Evolutionary conservation across 179 eudicot species (phyloP).

Genomic region (Gypsophila paniculata): DNA sequence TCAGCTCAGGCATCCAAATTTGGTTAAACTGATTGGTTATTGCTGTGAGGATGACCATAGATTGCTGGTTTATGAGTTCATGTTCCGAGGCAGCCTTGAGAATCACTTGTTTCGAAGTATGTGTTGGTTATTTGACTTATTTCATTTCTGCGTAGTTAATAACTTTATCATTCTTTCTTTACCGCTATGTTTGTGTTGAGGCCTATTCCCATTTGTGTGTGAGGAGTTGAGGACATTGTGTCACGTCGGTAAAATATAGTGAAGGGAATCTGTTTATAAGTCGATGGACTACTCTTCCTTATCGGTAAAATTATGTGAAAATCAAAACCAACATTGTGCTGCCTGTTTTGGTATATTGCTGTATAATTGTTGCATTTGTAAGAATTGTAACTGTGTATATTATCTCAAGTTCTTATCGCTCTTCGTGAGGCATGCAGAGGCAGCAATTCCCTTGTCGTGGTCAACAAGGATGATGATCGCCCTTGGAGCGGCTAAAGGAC

Average conservation of each 20-base stretch:
- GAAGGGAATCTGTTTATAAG: too few relatives aligned
- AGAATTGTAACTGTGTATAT: not conserved
- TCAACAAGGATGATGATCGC: slow-evolving; percentile 79
- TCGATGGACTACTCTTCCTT: too few relatives aligned
- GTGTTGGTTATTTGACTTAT: slow-evolving; percentile 17
- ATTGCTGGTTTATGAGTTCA: slow-evolving; percentile 71
- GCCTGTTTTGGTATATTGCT: not conserved
- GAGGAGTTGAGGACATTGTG: too few relatives aligned
- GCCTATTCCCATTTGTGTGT: too few relatives aligned
- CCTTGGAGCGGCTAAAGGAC: slow-evolving; percentile 85
- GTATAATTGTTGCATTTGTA: not conserved
- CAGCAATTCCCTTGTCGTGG: slow-evolving; percentile 67
- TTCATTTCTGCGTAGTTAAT: slow-evolving; percentile 6
- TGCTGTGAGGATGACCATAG: slow-evolving; percentile 85
- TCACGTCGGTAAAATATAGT: too few relatives aligned
- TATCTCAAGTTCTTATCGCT: slow-evolving; percentile 31
- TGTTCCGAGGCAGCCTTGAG: slow-evolving; percentile 83
- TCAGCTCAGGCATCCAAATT: slow-evolving; percentile 69
- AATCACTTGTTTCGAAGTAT: slow-evolving; percentile 79
- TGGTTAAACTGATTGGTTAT: slow-evolving; percentile 77
- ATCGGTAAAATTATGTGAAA: not conserved
- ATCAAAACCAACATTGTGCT: not conserved
- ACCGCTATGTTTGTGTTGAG: not conserved
- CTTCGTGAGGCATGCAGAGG: slow-evolving; percentile 57
- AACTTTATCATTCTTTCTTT: not conserved